phyloP scores from a whole-genome alignment of 106 monocot genomes.

The Acanthochlamys bracteata region DNA sequence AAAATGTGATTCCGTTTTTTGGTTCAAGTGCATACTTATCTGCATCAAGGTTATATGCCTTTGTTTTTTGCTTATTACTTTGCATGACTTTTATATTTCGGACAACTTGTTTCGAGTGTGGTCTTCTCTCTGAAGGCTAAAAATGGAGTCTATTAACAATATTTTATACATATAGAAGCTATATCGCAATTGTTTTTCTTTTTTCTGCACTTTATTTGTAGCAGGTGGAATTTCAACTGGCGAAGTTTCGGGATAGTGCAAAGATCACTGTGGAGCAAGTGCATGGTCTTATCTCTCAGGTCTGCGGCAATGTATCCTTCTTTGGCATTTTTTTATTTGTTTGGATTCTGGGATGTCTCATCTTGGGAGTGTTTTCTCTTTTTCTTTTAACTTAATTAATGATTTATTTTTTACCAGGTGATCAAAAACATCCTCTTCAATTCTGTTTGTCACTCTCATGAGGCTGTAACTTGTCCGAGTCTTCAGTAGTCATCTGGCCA shows the following conservation, averaged over 20 bases:
- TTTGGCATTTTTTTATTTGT: background rate
- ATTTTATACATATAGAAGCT: too few relatives aligned
- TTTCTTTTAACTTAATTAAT: background rate
- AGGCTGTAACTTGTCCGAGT: constrained; percentile 6
- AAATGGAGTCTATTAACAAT: too few relatives aligned
- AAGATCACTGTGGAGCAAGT: constrained; percentile 96
- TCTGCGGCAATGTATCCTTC: constrained; percentile 1
- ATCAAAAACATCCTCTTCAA: constrained; percentile 79
- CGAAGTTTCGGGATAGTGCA: constrained; percentile 92
- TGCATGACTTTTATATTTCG: too few relatives aligned
- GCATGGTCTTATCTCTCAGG: constrained; percentile 98
- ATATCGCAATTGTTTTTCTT: background rate
- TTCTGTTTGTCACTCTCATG: constrained; percentile 37
- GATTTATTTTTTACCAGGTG: constrained; percentile 21
- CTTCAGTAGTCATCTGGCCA: constrained; percentile 29
- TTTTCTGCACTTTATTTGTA: background rate
- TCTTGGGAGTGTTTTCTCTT: background rate
- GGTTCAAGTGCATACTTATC: too few relatives aligned
- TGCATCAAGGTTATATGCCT: too few relatives aligned
- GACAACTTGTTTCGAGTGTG: too few relatives aligned
- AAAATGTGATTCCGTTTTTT: too few relatives aligned
- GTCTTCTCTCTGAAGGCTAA: too few relatives aligned
- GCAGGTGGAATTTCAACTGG: constrained; percentile 86
- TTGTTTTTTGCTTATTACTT: too few relatives aligned
- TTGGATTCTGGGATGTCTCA: background rate